Percentiles rank a stretch among this genome's conserved stretches.
phyloP scores from a whole-genome alignment of 345 rosid species.

The Salix viminalis region DNA sequence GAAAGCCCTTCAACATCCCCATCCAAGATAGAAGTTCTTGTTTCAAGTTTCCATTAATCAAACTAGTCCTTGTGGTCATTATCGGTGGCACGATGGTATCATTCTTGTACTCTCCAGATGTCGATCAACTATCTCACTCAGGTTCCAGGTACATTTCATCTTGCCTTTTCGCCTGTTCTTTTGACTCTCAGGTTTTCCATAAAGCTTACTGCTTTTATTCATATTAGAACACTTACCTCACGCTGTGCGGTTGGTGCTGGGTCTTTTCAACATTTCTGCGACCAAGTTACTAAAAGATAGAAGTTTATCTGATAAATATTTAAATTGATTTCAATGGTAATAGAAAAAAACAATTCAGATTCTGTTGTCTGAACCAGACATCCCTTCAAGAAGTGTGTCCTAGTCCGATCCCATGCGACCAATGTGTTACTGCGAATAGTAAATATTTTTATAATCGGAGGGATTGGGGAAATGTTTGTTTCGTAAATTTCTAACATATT shows the following conservation, averaged over 20 bases:
- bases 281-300: background rate
- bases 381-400: background rate
- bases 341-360: background rate
- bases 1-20: constrained; percentile 17
- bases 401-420: background rate
- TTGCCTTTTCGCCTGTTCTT: background rate
- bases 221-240: background rate
- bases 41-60: constrained; percentile 15
- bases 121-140: constrained; percentile 21
- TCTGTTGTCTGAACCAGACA: background rate
- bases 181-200: background rate
- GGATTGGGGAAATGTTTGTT: background rate
- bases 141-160: constrained; percentile 14
- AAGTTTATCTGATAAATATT: too few species aligned
- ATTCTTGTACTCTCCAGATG: constrained; percentile 16
- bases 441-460: too few species aligned
- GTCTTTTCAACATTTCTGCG: background rate
- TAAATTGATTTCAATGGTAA: background rate
- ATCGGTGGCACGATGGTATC: constrained; percentile 16
- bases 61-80: constrained; percentile 14
- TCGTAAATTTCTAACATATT: background rate
- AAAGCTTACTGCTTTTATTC: background rate
- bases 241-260: background rate
- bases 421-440: background rate
- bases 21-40: constrained; percentile 12